Evolutionary conservation across 768 basidiomycete species (phyloP), one percentile per base, ranked within the genome.

Genomic region (Baorangia bicolor): DNA sequence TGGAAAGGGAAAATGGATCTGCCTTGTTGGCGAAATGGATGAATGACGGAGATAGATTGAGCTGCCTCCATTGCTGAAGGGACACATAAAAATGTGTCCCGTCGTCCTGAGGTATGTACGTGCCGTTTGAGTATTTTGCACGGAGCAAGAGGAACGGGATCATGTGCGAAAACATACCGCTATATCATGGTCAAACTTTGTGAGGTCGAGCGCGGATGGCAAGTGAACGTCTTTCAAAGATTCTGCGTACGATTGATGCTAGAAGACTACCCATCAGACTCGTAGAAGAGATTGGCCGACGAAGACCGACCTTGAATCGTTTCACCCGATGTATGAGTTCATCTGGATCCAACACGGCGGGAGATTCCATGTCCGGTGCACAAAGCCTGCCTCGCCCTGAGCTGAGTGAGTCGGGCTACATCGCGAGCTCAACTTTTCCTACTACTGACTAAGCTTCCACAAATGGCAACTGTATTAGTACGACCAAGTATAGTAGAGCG

Each of bases 11-110:
- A 37, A 92, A 74, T 0, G 78, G 69, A 39, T 85, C 80, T 0
- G 79, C 83, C 57, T 79, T 78, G 54, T 79, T 77, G 2, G 86
- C 84, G 64, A 92, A 94, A 28, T 76, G 72, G 51, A 92, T 70
- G 69, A 94, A 94, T 2, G 84, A 77, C 1, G 88, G 82, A 2
- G 90, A 79, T 21, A 95, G 81, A 69, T 90, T 93, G 56, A 94
- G 80, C 62, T 94, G 87, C 60, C 81, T 75, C 86, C 88, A 91
- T 64, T 90, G 84, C 27, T 83, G 77, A 31, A 95, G 75, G 3
- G 88, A 80, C 60, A 82, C 78, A 51, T 87, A 84, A 63, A 95
- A 94, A 66, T 92, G 86, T 0, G 88, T 91, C 53, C 85, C 84
- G 64, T 83, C 82, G 59, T 93, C 88, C 88, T 92, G 51, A 3